phyloP scores from a whole-genome alignment of 768 basidiomycete species.

The Trametes meyenii region DNA sequence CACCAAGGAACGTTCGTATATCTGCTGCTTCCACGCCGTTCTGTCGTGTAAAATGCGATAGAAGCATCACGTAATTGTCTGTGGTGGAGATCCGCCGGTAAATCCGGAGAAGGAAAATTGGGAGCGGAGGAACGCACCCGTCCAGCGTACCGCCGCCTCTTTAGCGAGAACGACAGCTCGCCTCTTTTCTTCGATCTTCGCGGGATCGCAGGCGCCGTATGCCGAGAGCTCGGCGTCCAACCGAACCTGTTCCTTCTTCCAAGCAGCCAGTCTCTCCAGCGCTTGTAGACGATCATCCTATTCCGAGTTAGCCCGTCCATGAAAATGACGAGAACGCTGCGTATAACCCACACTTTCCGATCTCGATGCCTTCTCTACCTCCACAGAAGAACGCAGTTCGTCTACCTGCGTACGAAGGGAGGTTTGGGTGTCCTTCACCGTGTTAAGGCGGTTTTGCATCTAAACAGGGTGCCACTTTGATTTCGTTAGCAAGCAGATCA shows the following conservation, averaged over 20 bases:
- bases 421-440: conserved; percentile 50
- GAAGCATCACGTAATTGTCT: conserved; percentile 74
- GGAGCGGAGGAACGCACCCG: conserved; percentile 59
- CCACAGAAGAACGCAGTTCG: conserved; percentile 52
- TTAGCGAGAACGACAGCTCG: conserved; percentile 75
- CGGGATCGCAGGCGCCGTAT: conserved; percentile 86
- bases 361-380: conserved; percentile 54
- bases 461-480: conserved; percentile 27
- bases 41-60: conserved; percentile 68
- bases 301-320: neutral
- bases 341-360: conserved; percentile 53
- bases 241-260: conserved; percentile 50
- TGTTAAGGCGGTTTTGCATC: conserved; percentile 60
- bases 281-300: conserved; percentile 61
- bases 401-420: conserved; percentile 48
- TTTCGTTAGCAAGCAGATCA: no score
- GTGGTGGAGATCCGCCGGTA: conserved; percentile 3
- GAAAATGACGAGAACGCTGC: neutral
- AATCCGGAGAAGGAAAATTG: neutral
- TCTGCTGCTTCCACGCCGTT: conserved; percentile 60
- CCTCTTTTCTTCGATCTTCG: conserved; percentile 75
- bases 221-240: conserved; percentile 72
- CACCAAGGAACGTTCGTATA: conserved; percentile 64
- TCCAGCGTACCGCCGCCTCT: conserved; percentile 86
- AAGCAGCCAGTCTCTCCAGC: conserved; percentile 50